Evolutionary conservation across 257 asterid genomes (phyloP), one percentile per base, ranked within the genome.

Genomic region (Capsicum chinense): DNA sequence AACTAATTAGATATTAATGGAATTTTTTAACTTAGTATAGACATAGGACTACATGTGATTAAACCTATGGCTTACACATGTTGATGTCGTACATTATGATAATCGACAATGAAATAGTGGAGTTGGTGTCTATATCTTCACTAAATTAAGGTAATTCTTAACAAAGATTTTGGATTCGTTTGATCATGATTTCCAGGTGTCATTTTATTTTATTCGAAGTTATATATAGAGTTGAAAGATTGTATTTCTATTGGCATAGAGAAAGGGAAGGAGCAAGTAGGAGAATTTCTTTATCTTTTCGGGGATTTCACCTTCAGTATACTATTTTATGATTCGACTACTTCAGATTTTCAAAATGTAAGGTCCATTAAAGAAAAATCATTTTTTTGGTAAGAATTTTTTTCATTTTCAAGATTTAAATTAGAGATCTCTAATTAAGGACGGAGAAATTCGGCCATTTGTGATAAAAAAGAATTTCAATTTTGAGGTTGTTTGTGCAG

Each of bases 81-180:
- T 44, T 67, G 13, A n/a, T 50, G 14, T 67, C 10, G 56, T 82
- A 63, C 80, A 83, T 70, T 83, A 81, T 81, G 26, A 62, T 81
- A 81, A 62, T 81, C 7, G 58, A 62, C 21, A 39, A 70, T 17
- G 81, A 74, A 59, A 42, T 73, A 73, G 85, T 86, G 88, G 88
- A 83, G 88, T 86, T 63, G 88, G 86, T 86, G 81, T 14, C 14
- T 44, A 14, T 82, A 83, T 63, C 58, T 50, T 81, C 73, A 33
- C 58, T 21, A 81, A 39, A 37, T 81, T 11, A 59, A 52, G 14
- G 81, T 21, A 14, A 48, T 52, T 76, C 47, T 50, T 33, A 56
- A 79, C 19, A 39, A 79, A 66, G 54, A 85, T 39, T 58, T 81
- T 81, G 76, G 26, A 59, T 42, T 81, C 56, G 47, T 81, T 26